A percentile compares a stretch with the other conserved stretches of the same genome.
Evolutionary conservation across 352 stramenopile species (phyloP).

Genomic region (Phytopythium litorale): DNA sequence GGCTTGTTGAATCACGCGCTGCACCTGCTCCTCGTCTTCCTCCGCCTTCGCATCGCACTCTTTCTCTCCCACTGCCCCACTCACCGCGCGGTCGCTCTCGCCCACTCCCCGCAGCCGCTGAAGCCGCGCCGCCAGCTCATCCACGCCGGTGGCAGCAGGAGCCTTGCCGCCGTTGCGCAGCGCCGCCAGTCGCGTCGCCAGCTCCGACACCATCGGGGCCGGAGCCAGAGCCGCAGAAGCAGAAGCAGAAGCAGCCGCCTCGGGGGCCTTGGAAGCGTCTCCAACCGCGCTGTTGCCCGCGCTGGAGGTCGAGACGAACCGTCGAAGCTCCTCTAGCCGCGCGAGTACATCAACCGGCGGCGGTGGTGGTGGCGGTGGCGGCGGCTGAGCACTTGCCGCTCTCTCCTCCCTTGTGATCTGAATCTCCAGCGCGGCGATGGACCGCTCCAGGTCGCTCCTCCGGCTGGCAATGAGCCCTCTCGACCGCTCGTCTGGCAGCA

Average conservation of each 20-base stretch:
- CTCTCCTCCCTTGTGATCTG: background rate
- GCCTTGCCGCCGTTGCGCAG: constrained; percentile 34
- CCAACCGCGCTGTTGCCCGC: background rate
- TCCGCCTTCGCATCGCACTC: background rate
- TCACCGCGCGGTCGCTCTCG: background rate
- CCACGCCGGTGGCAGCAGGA: constrained; percentile 13
- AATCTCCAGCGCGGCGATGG: constrained; percentile 20
- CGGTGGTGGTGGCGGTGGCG: constrained; percentile 1
- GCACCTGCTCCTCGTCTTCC: constrained; percentile 19
- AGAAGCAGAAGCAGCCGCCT: background rate
- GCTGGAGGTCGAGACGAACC: constrained; percentile 28
- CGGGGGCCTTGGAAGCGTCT: background rate
- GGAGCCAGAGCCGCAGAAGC: too few species aligned
- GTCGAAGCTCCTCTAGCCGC: constrained; percentile 36
- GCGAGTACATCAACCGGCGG: constrained; percentile 22
- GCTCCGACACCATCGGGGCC: constrained; percentile 8
- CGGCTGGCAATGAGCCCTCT: constrained; percentile 24
- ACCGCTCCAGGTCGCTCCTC: constrained; percentile 28
- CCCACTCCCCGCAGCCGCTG: constrained; percentile 25
- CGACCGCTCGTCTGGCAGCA: constrained; percentile 36
- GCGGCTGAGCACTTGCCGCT: background rate
- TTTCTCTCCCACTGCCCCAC: background rate
- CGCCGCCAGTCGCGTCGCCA: constrained; percentile 42
- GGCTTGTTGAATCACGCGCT: constrained; percentile 54
- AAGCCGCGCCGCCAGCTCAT: constrained; percentile 35